Evolutionary conservation across 257 asterid genomes (phyloP), one percentile per base, ranked within the genome.

Genomic region (Salvia rosmarinus): DNA sequence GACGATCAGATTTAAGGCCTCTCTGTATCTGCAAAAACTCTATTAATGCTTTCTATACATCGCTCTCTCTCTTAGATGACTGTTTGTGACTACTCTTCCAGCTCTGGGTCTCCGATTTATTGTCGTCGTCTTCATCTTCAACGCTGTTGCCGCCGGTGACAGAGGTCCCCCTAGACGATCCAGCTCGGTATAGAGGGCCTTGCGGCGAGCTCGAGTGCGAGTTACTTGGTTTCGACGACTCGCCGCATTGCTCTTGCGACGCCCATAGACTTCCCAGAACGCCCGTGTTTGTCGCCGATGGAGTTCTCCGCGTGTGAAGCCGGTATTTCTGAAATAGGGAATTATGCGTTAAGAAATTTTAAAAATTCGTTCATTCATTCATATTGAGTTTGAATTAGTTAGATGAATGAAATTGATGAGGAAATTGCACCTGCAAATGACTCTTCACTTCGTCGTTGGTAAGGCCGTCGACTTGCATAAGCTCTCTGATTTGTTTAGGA

Each of bases 381-480:
- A 32, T 32, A 32, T 32, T 32, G 37, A 32, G 37, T 28, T 28
- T 2, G 6, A 4, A 32, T 3, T 32, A 32, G 37, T 32, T 32
- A 32, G 6, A 55, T 30, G 25, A 34, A 55, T 19, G 44, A 59
- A 57, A 16, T 10, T 4, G 25, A 20, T 14, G 8, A 14, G 23
- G 39, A 37, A 6, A 58, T 58, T 80, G 35, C 51, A 92, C 99
- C 76, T 95, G 99, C 72, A 95, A 83, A 85, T 95, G 99, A 60
- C 95, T 85, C 88, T 95, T 95, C 68, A 95, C 99, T 90, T 95
- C 99, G 75, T 95, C 99, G 69, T 95, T 95, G 59, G 99, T 90
- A 32, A 95, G 96, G 39, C 98, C 97, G 71, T 95, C 97, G 0
- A 95, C 97, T 81, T 92, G 96, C 99, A 95, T 91, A 20, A 88